Base-by-base conservation (phyloP, 2,329 filamentous ascomycete species). In the Nigrospora sphaerica region DNA sequence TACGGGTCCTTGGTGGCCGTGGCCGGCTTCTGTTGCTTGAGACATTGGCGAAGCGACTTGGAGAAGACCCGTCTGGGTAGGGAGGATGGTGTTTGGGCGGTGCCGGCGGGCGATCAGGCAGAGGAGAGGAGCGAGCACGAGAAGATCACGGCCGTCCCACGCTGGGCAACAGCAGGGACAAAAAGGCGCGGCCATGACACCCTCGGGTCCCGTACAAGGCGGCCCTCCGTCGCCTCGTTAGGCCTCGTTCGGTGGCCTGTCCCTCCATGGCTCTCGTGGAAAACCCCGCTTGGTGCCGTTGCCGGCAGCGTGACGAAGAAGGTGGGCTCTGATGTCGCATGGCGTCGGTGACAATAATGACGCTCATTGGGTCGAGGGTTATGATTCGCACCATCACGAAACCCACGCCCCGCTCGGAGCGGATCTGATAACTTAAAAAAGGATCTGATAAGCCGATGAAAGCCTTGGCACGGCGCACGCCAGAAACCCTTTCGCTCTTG, bases 341-440 rank as follows among this genome's bases (percentile, higher is more conserved):
- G 32, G 28, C 41, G 35, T 43, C n/a, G 41, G 33, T 19, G 12
- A 10, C 32, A n/a, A 33, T 14, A 28, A 32, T 17, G 32, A 23
- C 31, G 41, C 16, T 12, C 13, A 33, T 34, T 12, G 18, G 16
- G 23, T 28, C 23, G 23, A 6, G 6, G 5, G 23, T 28, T 2
- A 10, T 2, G 2, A 28, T 10, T 28, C 23, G 7, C 23, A 28
- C 23, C 23, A 28, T 28, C 23, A 10, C 23, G 23, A 28, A 28
- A 5, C 7, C 5, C 6, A 6, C 2, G 5, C 41, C 19, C 45
- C 45, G 42, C 45, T 42, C 23, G 16, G 18, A 19, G 40, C 45
- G 45, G 45, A 46, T 46, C 45, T 36, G 45, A 46, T 46, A 46
- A 43, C 45, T 43, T 38, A 42, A 46, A 42, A 42, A 35, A 38